A percentile compares a stretch with the other conserved stretches of the same genome.
Conservation (phyloP, 1,139 yeast genomes). For the Geotrichum australiense region DNA sequence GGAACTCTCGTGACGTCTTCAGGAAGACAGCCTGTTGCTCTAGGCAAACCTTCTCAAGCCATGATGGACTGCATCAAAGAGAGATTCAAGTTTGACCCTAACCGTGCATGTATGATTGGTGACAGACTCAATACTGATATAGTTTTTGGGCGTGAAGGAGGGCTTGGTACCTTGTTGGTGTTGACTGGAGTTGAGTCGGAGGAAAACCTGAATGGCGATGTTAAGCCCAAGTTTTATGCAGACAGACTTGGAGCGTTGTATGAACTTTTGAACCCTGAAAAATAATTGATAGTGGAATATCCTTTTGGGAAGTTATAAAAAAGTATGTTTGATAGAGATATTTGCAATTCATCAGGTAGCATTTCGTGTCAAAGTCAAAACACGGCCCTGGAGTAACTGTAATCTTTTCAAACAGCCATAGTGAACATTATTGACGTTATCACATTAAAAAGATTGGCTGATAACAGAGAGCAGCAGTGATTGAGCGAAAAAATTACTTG, state of each 20-base stretch:
- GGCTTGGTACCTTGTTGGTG: constrained; percentile 75
- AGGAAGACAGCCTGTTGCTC: constrained; percentile 68
- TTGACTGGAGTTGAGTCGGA: constrained; percentile 86
- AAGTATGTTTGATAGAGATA: no score
- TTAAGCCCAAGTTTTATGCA: constrained; percentile 63
- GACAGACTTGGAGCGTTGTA: constrained; percentile 69
- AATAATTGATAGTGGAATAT: no score
- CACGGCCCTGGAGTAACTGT: no score
- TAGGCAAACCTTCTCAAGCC: constrained; percentile 86
- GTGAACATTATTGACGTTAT: no score
- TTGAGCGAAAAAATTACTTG: no score
- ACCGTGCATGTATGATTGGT: constrained; percentile 83
- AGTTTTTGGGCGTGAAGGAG: constrained; percentile 83
- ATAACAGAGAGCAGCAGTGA: no score
- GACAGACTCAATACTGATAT: constrained; percentile 94
- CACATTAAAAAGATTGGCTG: no score
- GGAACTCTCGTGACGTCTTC: constrained; percentile 71
- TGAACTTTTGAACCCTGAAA: constrained; percentile 34
- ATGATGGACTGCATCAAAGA: constrained; percentile 89
- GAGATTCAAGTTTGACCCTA: constrained; percentile 52
- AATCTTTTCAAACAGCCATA: no score
- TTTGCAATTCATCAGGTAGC: no score
- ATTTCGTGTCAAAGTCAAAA: no score
- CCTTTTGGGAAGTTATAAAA: no score
- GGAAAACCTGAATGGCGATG: constrained; percentile 39